Base-by-base conservation (phyloP, 768 basidiomycete species). In the Suillus hirtellus region DNA sequence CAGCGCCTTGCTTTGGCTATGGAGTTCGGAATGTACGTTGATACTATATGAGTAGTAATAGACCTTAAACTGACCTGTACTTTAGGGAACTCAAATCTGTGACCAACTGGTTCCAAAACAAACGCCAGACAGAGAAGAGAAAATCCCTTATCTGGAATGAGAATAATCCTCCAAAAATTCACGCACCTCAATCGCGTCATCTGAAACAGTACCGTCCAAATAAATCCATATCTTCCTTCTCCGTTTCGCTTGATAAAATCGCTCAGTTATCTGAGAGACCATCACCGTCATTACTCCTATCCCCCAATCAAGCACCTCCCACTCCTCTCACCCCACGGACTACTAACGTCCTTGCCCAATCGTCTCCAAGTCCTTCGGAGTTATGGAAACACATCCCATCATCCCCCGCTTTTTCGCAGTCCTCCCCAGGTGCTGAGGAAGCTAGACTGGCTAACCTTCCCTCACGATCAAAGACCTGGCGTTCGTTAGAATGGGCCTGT, bases 91-190 rank as follows among this genome's bases (percentile, higher is more conserved):
- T 82, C 35, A 87, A 86, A 68, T 87, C 86, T 1, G 86, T 88
- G 60, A 88, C 89, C 12, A 88, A 90, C 58, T 92, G 90, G 90
- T 91, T 91, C 71, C 90, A 92, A 73, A 92, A 92, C 75, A 89
- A 84, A 75, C 87, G 90, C 21, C 89, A 91, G 68, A 87, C 72
- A 19, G 67, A 67, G 12, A 68, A 69, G 60, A 72, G 55, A 56
- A 75, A 69, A 63, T 68, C 67, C 0, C 64, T 37, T 49, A 53
- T 66, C 4, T 65, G 49, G 46, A 70, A 61, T 40, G 75, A 76
- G 60, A 76, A 75, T 61, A 44, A 63, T n/a, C 66, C 60, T 15
- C 8, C 63, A 21, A 67, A 42, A 59, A 58, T 56, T 31, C 59
- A 50, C 14, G 24, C 24, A 21, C 42, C 46, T 1, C 50, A 52